These are phyloP conservation scores for Talaromyces sp. DNA, from an alignment of 2,329 filamentous ascomycete genomes.

Conservation along the genomic window DNA sequence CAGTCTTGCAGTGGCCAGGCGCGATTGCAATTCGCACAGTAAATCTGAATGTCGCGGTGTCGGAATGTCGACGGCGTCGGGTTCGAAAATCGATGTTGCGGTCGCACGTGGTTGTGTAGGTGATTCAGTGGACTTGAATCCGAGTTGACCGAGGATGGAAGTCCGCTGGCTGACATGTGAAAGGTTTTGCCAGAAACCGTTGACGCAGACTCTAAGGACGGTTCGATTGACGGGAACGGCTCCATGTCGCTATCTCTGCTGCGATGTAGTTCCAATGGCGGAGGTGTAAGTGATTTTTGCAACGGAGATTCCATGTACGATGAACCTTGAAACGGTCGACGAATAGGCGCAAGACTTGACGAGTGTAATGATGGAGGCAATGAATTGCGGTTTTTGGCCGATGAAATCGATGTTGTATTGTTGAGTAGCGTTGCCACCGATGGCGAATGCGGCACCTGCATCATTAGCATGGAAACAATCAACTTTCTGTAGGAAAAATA, in stretches of 20 bases:
- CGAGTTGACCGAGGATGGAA: conserved; percentile 66
- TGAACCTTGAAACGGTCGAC: conserved; percentile 42
- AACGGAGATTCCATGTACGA: conserved; percentile 81
- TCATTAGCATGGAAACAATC: conserved; percentile 5
- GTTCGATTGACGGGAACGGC: conserved; percentile 88
- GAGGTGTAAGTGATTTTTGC: conserved; percentile 84
- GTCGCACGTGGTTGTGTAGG: conserved; percentile 26
- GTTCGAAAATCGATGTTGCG: conserved; percentile 40
- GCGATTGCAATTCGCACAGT: conserved; percentile 80
- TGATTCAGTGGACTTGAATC: conserved; percentile 54
- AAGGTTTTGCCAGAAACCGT: conserved; percentile 59
- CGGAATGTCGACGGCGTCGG: conserved; percentile 51
- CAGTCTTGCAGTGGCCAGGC: conserved; percentile 73
- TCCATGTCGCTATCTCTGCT: conserved; percentile 56
- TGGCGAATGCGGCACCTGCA: conserved; percentile 36
- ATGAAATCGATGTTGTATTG: conserved; percentile 35
- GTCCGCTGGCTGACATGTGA: conserved; percentile 61
- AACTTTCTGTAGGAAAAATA: conserved; percentile 48
- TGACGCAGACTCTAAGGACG: conserved; percentile 55
- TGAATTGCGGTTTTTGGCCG: conserved; percentile 53
- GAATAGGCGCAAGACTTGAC: conserved; percentile 38
- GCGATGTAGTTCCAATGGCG: conserved; percentile 56
- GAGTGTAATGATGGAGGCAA: conserved; percentile 56
- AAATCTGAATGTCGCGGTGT: conserved; percentile 66
- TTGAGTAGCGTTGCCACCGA: conserved; percentile 36